A percentile compares a stretch with the other conserved stretches of the same genome.
Conservation (phyloP, 805 yeast genomes). For the Ogataea pilisensis region DNA sequence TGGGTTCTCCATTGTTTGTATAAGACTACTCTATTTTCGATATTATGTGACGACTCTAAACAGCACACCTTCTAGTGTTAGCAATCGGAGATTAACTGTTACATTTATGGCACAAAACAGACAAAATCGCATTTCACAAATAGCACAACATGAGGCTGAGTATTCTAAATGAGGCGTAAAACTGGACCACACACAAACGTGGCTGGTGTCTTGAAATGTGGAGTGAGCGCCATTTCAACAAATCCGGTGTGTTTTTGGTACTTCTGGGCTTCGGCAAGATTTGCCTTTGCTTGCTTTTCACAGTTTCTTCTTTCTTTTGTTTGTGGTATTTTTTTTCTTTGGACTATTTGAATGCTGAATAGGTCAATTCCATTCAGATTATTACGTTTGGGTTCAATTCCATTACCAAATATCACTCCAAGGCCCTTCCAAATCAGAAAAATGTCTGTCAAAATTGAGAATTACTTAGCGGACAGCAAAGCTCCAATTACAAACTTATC, state of each 20-base stretch:
- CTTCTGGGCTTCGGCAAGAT: too few species aligned
- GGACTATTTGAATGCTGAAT: not conserved
- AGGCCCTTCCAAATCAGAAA: not conserved
- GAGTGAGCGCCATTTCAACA: too few species aligned
- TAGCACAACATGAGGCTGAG: not conserved
- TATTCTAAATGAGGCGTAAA: too few species aligned
- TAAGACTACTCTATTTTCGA: not conserved
- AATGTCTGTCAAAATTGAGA: slow-evolving; percentile 12
- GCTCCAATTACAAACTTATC: slow-evolving; percentile 72
- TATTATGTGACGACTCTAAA: too few species aligned
- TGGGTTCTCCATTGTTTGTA: slow-evolving; percentile 67
- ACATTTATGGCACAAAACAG: not conserved
- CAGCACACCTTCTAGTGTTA: too few species aligned
- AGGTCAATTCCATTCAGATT: not conserved
- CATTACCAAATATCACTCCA: not conserved
- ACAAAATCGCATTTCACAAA: not conserved
- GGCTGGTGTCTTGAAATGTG: too few species aligned
- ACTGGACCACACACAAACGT: too few species aligned
- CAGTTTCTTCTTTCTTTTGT: not conserved
- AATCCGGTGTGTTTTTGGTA: too few species aligned
- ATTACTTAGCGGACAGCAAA: slow-evolving; percentile 49
- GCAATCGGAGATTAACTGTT: too few species aligned
- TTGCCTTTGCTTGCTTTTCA: too few species aligned
- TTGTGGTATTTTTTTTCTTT: not conserved
- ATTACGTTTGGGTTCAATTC: not conserved